These are phyloP conservation scores for Volutella citrinella DNA, from an alignment of 2,329 filamentous ascomycete species.

Conservation along the genomic window DNA sequence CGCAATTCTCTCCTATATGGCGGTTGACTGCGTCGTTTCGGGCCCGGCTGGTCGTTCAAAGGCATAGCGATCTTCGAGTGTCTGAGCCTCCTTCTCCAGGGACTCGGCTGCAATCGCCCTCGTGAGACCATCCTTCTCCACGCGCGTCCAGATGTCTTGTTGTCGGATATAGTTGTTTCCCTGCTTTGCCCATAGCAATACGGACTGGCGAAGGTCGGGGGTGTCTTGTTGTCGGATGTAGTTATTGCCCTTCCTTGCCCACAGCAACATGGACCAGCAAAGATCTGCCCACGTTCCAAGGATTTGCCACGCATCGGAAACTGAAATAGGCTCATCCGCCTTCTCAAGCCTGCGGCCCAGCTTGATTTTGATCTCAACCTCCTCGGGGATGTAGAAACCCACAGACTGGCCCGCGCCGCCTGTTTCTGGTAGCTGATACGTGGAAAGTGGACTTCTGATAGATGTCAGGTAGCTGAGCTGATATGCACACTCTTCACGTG, in stretches of 20 bases:
- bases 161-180: constrained; percentile 50
- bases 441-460: too few relatives aligned
- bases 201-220: too few relatives aligned
- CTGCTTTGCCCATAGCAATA: constrained; percentile 57
- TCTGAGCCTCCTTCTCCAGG: constrained; percentile 53
- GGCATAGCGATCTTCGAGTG: constrained; percentile 52
- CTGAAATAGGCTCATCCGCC: too few relatives aligned
- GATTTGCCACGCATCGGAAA: constrained; percentile 57
- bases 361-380: constrained; percentile 60
- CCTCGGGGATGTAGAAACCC: constrained; percentile 55
- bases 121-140: not conserved
- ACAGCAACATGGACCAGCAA: constrained; percentile 5
- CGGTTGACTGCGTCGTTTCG: not conserved
- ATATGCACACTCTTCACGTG: too few relatives aligned
- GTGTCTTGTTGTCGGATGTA: too few relatives aligned
- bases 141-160: constrained; percentile 30
- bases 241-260: too few relatives aligned
- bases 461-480: too few relatives aligned
- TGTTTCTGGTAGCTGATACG: too few relatives aligned
- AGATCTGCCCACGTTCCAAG: constrained; percentile 16
- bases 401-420: constrained; percentile 64
- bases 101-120: constrained; percentile 33
- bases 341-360: too few relatives aligned
- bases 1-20: not conserved
- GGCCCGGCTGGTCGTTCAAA: too few relatives aligned